Evolutionary conservation across 345 rosid species (phyloP), one percentile per base, ranked within the genome.

Genomic region (Reutealis trisperma): DNA sequence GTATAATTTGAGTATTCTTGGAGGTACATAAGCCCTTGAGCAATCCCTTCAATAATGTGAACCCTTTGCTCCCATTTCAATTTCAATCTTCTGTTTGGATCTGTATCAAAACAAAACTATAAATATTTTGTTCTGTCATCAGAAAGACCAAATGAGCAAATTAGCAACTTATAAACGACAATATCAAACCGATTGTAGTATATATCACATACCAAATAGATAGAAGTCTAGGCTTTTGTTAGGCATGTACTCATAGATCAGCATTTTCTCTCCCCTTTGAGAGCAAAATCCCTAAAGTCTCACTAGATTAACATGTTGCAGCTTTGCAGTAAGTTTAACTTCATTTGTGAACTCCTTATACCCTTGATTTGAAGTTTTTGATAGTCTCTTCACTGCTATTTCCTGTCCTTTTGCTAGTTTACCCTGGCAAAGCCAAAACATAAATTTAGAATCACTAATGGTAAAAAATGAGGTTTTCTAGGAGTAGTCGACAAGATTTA

Each of bases 1-100:
- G 84, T 88, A 51, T 82, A 68, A 71, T 86, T 86, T 0, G 89
- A 88, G 83, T 86, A 88, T 58, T 88, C 89, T 70, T 88, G 87
- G 22, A 86, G 89, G 71, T 85, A 87, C 0, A 85, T 55, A 45
- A 87, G 87, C n/a, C 88, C 90, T 76, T 87, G 87, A 24, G 82
- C 80, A 18, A 88, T 58, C 41, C 89, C 88, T 79, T 84, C 86
- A 60, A 84, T 84, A 45, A 86, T 88, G 0, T 32, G 18, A n/a
- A 81, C 80, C 0, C 86, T 78, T 69, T 62, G 84, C 14, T 21
- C 63, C 89, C 86, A 84, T 57, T 86, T 85, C 65, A 86, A 71
- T 0, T 6, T 16, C 18, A 49, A 18, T 16, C 67, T 32, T 44
- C 77, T 80, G 0, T 37, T 51, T 0, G 82, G 82, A 41, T 87